Percentiles rank a stretch among this genome's conserved stretches.
Evolutionary conservation across 23 red algal genomes (phyloP).

Genomic region (Rhodosorus marinus): DNA sequence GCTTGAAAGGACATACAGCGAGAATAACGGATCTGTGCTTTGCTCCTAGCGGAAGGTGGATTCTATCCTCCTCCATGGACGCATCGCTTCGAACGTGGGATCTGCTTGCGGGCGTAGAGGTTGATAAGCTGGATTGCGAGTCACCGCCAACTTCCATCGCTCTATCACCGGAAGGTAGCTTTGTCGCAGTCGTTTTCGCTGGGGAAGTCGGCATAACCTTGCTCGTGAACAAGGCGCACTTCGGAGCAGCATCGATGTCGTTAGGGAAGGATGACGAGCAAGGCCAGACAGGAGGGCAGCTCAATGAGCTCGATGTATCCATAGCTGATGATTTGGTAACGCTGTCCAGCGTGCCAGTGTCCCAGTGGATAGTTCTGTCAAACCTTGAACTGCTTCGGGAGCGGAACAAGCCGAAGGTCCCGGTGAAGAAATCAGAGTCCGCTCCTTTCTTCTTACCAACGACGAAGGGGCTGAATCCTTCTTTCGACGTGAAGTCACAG

Average conservation of each 20-base stretch:
- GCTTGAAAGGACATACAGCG: constrained; percentile 29
- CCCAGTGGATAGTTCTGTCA: constrained; percentile 39
- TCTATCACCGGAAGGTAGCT: constrained; percentile 57
- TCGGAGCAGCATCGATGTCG: not conserved
- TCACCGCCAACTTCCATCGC: constrained; percentile 43
- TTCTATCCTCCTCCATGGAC: constrained; percentile 63
- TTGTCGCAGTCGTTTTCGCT: constrained; percentile 57
- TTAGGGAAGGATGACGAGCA: not conserved
- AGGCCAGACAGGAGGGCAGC: not conserved
- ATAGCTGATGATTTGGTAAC: constrained; percentile 34
- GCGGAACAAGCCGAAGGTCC: constrained; percentile 45
- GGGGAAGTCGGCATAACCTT: constrained; percentile 46
- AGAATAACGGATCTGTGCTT: constrained; percentile 65
- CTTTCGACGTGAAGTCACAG: too few relatives aligned
- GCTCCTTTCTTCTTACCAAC: constrained; percentile 84
- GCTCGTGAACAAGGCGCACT: constrained; percentile 40
- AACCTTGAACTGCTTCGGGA: constrained; percentile 45
- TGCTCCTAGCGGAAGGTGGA: constrained; percentile 14
- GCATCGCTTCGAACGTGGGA: constrained; percentile 77
- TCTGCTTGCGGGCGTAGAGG: constrained; percentile 36
- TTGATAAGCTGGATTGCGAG: constrained; percentile 36
- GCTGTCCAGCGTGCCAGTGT: constrained; percentile 24
- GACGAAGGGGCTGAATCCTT: constrained; percentile 10
- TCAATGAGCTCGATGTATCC: constrained; percentile 7
- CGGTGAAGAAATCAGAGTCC: constrained; percentile 27